These are phyloP conservation scores for Phyllosticta capitalensis DNA, from an alignment of 2,329 filamentous ascomycete genomes.

Conservation along the genomic window DNA sequence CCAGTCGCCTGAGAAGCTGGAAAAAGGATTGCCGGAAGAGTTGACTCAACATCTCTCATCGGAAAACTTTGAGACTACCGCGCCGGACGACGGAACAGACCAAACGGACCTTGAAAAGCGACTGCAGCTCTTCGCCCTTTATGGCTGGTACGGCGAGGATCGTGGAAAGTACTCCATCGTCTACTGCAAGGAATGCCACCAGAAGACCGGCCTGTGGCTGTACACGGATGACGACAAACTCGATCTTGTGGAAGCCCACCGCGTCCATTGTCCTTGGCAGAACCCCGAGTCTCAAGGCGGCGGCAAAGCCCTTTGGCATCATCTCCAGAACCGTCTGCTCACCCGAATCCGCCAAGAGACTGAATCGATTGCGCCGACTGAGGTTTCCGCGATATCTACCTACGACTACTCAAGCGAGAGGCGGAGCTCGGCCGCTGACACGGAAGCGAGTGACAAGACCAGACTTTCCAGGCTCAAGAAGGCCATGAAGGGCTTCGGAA, in stretches of 20 bases:
- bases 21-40: slow-evolving; percentile 6
- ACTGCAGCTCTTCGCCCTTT: slow-evolving; percentile 26
- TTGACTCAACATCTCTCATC: slow-evolving; percentile 1
- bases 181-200: slow-evolving; percentile 76
- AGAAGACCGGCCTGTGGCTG: slow-evolving; percentile 87
- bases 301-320: slow-evolving; percentile 7
- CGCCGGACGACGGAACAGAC: not conserved
- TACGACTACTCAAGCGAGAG: not conserved
- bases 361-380: slow-evolving; percentile 4
- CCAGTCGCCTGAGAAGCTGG: not conserved
- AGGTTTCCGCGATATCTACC: not conserved
- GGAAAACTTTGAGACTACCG: slow-evolving; percentile 1
- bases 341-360: not conserved
- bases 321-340: slow-evolving; percentile 29
- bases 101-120: slow-evolving; percentile 4
- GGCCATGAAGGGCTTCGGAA: slow-evolving; percentile 10
- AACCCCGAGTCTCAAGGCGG: slow-evolving; percentile 23
- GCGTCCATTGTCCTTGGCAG: slow-evolving; percentile 34
- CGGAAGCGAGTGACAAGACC: slow-evolving; percentile 5
- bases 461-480: slow-evolving; percentile 7
- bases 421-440: slow-evolving; percentile 8
- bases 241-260: slow-evolving; percentile 28
- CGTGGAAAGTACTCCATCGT: slow-evolving; percentile 61
- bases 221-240: slow-evolving; percentile 42
- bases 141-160: slow-evolving; percentile 44